These are phyloP conservation scores for Usnea hakonensis DNA, from an alignment of 495 filamentous ascomycete genomes.

Conservation along the genomic window DNA sequence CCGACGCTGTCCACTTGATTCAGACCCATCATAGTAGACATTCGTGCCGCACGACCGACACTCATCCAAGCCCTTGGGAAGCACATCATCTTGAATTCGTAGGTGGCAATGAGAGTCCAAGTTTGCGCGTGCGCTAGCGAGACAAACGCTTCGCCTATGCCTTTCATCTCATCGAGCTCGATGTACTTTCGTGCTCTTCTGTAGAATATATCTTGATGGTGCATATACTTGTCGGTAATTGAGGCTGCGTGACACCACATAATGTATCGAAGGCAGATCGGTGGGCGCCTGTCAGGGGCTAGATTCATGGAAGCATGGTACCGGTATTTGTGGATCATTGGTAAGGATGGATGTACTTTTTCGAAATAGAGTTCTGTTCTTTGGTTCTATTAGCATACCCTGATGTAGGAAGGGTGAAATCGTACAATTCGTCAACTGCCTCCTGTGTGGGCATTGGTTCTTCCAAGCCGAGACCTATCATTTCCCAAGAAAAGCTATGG, in stretches of 20 bases:
- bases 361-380: conserved; percentile 80
- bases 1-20: conserved; percentile 82
- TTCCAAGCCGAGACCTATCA: conserved; percentile 88
- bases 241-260: conserved; percentile 89
- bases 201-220: conserved; percentile 78
- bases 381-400: conserved; percentile 29
- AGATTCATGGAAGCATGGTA: conserved; percentile 80
- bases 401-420: conserved; percentile 10
- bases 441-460: conserved; percentile 85
- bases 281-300: conserved; percentile 76
- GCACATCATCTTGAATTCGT: conserved; percentile 97
- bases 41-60: conserved; percentile 64
- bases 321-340: conserved; percentile 81
- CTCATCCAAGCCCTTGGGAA: conserved; percentile 96
- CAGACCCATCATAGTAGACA: conserved; percentile 87
- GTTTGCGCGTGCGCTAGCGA: conserved; percentile 74
- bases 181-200: conserved; percentile 80
- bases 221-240: conserved; percentile 68
- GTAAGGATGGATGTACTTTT: conserved; percentile 75
- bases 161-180: conserved; percentile 84
- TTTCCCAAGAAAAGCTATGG: conserved; percentile 65
- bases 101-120: conserved; percentile 69
- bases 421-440: conserved; percentile 83
- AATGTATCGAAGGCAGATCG: conserved; percentile 81
- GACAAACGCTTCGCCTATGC: conserved; percentile 80